Evolutionary conservation across 257 asterid species (phyloP).

Genomic region (Solanum paucissectum): DNA sequence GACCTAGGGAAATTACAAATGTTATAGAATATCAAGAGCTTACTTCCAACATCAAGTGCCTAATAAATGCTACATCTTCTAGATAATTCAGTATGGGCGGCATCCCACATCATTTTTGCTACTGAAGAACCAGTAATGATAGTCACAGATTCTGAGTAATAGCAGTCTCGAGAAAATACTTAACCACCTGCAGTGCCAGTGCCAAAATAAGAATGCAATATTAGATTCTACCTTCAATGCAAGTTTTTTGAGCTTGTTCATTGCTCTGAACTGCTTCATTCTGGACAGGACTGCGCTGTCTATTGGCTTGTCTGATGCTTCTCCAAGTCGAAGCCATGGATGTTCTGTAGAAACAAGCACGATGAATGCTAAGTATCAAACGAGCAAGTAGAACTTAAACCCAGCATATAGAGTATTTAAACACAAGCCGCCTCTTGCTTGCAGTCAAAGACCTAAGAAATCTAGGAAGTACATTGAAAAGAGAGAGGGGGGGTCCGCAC

Average conservation of each 20-base stretch:
- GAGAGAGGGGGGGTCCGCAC: not conserved
- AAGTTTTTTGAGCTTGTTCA: conserved; percentile 15
- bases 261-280: conserved; percentile 18
- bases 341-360: conserved; percentile 4
- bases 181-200: not conserved
- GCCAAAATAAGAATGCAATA: not conserved
- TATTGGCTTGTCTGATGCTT: conserved; percentile 16
- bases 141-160: not conserved
- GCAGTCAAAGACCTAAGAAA: not conserved
- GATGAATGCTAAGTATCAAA: not conserved
- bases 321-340: conserved; percentile 11
- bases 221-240: conserved; percentile 8
- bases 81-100: not conserved
- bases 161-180: not conserved
- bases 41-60: not conserved
- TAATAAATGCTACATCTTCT: not conserved
- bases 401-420: not conserved
- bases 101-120: not conserved
- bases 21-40: not conserved
- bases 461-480: not conserved
- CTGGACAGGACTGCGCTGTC: conserved; percentile 14
- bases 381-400: not conserved
- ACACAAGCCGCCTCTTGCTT: not conserved
- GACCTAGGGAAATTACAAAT: conserved; percentile 31
- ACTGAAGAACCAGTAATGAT: not conserved